phyloP scores from a whole-genome alignment of 495 filamentous ascomycete genomes.

The Annulohypoxylon stygium region DNA sequence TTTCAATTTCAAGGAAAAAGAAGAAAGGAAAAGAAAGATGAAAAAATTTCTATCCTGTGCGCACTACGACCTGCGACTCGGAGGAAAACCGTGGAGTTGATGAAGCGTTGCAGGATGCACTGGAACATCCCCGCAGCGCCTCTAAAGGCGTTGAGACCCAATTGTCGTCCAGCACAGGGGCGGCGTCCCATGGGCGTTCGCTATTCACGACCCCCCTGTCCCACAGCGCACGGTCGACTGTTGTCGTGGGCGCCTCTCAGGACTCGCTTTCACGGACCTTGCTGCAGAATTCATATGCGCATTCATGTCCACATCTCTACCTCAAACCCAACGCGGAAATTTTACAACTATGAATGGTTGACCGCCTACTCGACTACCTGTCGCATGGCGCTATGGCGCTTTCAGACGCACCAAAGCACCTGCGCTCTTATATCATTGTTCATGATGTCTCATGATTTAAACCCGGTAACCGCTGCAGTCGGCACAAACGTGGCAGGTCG shows the following conservation, averaged over 20 bases:
- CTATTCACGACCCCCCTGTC: slow-evolving; percentile 33
- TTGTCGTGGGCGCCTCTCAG: slow-evolving; percentile 43
- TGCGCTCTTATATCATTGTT: slow-evolving; percentile 10
- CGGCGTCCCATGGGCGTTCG: slow-evolving; percentile 22
- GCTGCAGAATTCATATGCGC: slow-evolving; percentile 33
- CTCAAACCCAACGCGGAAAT: slow-evolving; percentile 33
- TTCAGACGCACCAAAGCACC: slow-evolving; percentile 25
- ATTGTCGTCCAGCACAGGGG: slow-evolving; percentile 29
- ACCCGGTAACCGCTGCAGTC: slow-evolving; percentile 34
- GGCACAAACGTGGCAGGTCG: slow-evolving; percentile 37
- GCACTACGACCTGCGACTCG: slow-evolving; percentile 32
- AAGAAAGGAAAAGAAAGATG: slow-evolving; percentile 18
- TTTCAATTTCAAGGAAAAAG: slow-evolving; percentile 24
- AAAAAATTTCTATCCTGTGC: slow-evolving; percentile 3
- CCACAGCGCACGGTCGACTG: slow-evolving; percentile 26
- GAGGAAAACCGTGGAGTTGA: slow-evolving; percentile 29
- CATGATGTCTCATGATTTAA: slow-evolving; percentile 10
- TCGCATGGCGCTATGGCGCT: slow-evolving; percentile 26
- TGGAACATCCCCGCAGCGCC: slow-evolving; percentile 39
- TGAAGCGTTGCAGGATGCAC: slow-evolving; percentile 31
- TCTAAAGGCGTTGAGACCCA: slow-evolving; percentile 35
- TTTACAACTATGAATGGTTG: slow-evolving; percentile 29
- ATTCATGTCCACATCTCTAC: slow-evolving; percentile 20
- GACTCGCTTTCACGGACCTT: slow-evolving; percentile 34
- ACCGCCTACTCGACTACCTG: slow-evolving; percentile 5